Evolutionary conservation across 2,329 filamentous ascomycete species (phyloP).

Genomic region (Berkeleyomyces rouxiae): DNA sequence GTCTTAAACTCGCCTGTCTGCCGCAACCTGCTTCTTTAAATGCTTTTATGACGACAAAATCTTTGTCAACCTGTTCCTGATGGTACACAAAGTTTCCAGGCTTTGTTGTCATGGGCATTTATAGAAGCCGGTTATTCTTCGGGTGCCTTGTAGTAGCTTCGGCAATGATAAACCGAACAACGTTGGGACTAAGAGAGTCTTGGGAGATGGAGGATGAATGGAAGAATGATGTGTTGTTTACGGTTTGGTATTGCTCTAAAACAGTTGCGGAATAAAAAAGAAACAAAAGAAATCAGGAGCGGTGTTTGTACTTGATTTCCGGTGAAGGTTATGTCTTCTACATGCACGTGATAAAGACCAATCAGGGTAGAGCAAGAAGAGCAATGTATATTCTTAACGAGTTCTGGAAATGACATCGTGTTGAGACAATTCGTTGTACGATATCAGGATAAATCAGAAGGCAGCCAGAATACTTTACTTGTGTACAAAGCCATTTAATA

Average conservation of each 20-base stretch:
- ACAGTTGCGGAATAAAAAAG: conserved; percentile 8
- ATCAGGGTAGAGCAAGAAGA: no score
- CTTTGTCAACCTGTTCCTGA: neutral
- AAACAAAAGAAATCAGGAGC: neutral
- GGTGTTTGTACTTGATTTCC: neutral
- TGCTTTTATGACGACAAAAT: neutral
- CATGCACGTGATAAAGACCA: no score
- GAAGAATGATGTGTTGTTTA: conserved; percentile 11
- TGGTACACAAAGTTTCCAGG: neutral
- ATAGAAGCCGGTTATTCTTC: neutral
- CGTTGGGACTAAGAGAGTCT: neutral
- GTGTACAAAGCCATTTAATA: no score
- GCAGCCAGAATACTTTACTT: neutral
- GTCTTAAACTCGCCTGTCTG: neutral
- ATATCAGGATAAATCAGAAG: no score
- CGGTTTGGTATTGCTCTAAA: neutral
- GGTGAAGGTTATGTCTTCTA: no score
- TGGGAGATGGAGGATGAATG: neutral
- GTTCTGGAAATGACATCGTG: no score
- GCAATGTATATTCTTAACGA: no score
- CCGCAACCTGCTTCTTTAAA: neutral
- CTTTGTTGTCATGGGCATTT: neutral
- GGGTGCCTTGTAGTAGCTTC: neutral
- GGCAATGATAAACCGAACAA: neutral
- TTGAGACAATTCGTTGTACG: no score